A percentile compares a stretch with the other conserved stretches of the same genome.
Conservation (phyloP, 345 rosid species). For the Streptanthus diversifolius region DNA sequence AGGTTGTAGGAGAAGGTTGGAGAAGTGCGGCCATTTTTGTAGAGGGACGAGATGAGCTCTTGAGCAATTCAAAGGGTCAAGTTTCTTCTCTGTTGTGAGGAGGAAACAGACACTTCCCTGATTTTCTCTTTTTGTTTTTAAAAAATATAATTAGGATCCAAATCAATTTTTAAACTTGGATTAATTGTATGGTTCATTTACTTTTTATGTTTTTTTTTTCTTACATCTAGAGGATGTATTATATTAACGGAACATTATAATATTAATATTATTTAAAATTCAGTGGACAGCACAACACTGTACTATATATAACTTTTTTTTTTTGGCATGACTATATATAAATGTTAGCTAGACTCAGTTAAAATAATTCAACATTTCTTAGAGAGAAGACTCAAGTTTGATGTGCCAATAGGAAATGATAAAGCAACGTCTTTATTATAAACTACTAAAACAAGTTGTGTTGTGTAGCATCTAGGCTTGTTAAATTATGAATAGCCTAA, state of each 20-base stretch:
- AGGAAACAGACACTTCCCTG: constrained; percentile 30
- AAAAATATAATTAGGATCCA: too few species aligned
- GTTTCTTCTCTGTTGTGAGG: constrained; percentile 23
- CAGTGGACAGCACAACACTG: neutral
- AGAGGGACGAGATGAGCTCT: constrained; percentile 42
- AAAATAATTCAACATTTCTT: neutral
- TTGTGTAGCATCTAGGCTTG: neutral
- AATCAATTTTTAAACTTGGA: neutral
- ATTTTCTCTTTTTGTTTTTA: neutral
- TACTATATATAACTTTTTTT: too few species aligned
- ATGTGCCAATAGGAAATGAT: neutral
- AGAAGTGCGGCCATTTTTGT: constrained; percentile 47
- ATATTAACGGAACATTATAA: neutral
- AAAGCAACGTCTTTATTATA: neutral
- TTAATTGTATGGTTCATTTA: neutral
- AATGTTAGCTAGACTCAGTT: too few species aligned
- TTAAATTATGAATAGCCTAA: constrained; percentile 3
- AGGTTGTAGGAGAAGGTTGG: constrained; percentile 12
- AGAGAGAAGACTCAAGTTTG: neutral
- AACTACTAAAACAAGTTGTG: constrained; percentile 5
- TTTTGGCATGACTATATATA: too few species aligned
- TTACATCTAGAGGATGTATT: neutral
- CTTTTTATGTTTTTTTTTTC: neutral
- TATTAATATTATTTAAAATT: neutral
- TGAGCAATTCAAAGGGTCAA: constrained; percentile 58